Conservation (phyloP, 2,329 filamentous ascomycete species). For the Amesomyces nigricolor region DNA sequence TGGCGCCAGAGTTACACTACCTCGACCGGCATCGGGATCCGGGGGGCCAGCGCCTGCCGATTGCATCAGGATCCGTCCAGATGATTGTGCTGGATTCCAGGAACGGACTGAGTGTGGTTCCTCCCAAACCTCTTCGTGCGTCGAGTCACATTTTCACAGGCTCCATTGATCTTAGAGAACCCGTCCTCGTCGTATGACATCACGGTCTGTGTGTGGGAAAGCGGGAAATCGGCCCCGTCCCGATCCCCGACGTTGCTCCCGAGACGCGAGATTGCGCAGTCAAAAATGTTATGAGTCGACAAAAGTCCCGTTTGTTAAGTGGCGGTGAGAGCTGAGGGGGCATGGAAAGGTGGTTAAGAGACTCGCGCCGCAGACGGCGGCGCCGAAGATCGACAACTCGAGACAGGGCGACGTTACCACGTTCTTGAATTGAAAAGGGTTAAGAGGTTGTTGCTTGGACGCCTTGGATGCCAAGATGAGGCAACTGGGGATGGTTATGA, state of each 20-base stretch:
- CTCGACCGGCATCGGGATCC: background rate
- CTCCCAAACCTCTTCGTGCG: background rate
- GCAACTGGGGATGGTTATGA: background rate
- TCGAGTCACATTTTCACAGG: too few species aligned
- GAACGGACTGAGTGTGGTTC: background rate
- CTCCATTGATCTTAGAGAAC: too few species aligned
- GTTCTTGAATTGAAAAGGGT: background rate
- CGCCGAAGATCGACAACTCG: background rate
- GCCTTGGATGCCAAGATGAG: conserved; percentile 14
- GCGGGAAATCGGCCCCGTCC: background rate
- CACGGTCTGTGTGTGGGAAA: background rate
- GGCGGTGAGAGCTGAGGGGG: background rate
- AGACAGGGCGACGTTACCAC: background rate
- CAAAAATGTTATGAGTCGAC: background rate
- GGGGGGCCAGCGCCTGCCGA: background rate
- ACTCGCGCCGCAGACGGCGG: conserved; percentile 2
- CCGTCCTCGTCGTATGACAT: background rate
- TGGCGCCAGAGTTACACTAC: background rate
- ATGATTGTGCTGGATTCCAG: too few species aligned
- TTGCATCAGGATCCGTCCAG: background rate
- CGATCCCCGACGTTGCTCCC: conserved; percentile 1
- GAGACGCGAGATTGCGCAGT: background rate
- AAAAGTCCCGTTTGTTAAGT: background rate
- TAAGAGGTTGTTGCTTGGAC: background rate
- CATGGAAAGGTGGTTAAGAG: background rate